Evolutionary conservation across 768 basidiomycete species (phyloP).

Genomic region (Leccinum disarticulatum): DNA sequence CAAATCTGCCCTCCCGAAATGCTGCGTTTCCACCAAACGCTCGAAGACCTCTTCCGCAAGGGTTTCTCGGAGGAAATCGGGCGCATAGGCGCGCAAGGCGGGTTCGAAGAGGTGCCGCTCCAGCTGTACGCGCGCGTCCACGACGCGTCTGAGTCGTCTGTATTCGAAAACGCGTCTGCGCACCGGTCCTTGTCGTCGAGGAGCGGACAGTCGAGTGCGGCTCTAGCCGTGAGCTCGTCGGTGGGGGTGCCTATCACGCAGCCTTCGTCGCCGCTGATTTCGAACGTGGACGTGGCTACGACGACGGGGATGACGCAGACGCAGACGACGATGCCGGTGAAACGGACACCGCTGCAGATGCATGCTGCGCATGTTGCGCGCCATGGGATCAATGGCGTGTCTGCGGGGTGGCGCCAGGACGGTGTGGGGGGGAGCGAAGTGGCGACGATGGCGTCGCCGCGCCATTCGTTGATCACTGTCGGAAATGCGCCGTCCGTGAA

Average conservation of each 20-base stretch:
- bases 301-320: background rate
- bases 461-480: slow-evolving; percentile 75
- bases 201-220: slow-evolving; percentile 38
- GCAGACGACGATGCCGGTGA: slow-evolving; percentile 36
- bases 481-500: slow-evolving; percentile 43
- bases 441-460: slow-evolving; percentile 54
- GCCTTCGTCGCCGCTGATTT: slow-evolving; percentile 38
- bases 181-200: slow-evolving; percentile 50
- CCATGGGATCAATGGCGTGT: slow-evolving; percentile 80
- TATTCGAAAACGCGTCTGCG: slow-evolving; percentile 47
- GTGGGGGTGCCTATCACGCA: slow-evolving; percentile 40
- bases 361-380: slow-evolving; percentile 80
- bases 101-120: slow-evolving; percentile 45
- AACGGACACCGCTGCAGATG: slow-evolving; percentile 75
- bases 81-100: slow-evolving; percentile 60
- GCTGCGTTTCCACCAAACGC: slow-evolving; percentile 87
- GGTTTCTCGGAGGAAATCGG: slow-evolving; percentile 84
- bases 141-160: slow-evolving; percentile 40
- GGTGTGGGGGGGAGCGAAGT: slow-evolving; percentile 39
- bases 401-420: slow-evolving; percentile 70
- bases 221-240: slow-evolving; percentile 51
- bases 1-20: slow-evolving; percentile 84
- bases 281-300: background rate
- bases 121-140: slow-evolving; percentile 44
- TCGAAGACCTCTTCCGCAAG: slow-evolving; percentile 82